Evolutionary conservation across 306 rosid genomes (phyloP), one percentile per base, ranked within the genome.

Genomic region (Dryas drummondii): DNA sequence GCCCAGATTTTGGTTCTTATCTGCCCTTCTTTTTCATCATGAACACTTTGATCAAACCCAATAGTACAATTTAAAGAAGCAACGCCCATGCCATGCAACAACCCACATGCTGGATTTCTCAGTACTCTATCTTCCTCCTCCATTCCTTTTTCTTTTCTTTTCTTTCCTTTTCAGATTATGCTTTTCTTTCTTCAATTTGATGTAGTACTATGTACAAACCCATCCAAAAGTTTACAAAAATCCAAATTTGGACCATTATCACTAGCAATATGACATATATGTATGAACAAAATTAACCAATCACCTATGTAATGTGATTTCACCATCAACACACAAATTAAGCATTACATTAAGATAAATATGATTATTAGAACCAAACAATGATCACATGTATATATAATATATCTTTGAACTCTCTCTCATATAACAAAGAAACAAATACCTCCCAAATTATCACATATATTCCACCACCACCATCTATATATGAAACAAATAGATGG

Each of bases 401-500:
- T 22, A 22, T 22, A 22, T 32, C 37, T 32, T 32, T 32, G 37
- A 32, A 2, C 37, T 32, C 37, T 32, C 37, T 32, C 37, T 32
- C 37, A 32, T 32, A 32, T 32, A 32, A 32, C 37, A 32, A 32
- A 27, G 14, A n/a, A 27, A 47, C 9, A 26, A 37, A 58, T 61
- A 76, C 15, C 55, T 59, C 68, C 68, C 76, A 73, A 63, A 62
- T 15, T 61, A 66, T 47, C 54, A 50, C 72, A 76, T 19, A 22
- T 48, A 73, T 67, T 70, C 53, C 76, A 78, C 14, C 60, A 45
- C 48, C 83, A 73, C 79, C 74, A 66, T 78, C 86, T 77, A 81
- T 76, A 75, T 76, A 80, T 78, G 68, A 84, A 84, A 85, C 70
- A 85, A 87, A 83, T 82, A 91, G 87, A 56, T 71, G 66, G 83